Conservation (phyloP, 139 green algal genomes). For the Dunaliella primolecta region DNA sequence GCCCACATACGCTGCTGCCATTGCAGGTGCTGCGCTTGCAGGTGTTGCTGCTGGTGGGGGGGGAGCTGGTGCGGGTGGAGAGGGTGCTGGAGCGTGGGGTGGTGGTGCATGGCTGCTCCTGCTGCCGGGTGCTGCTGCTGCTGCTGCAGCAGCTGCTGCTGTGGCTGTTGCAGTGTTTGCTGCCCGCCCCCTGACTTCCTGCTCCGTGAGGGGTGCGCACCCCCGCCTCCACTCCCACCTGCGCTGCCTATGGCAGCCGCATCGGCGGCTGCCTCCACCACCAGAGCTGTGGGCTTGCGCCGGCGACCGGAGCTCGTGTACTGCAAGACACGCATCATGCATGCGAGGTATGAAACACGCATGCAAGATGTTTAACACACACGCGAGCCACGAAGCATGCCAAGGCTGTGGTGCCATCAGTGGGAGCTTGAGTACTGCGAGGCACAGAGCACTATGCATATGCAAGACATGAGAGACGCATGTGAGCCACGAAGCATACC, state of each 20-base stretch:
- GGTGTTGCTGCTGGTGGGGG: not conserved
- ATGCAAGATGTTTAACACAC: not conserved
- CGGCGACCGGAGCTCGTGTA: not conserved
- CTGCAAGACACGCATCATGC: too few species aligned
- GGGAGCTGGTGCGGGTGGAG: not conserved
- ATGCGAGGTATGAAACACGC: too few species aligned
- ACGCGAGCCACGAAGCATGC: not conserved
- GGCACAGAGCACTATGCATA: too few species aligned
- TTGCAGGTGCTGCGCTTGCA: not conserved
- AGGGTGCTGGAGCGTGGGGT: not conserved
- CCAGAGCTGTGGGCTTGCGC: not conserved
- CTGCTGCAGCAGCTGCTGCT: not conserved
- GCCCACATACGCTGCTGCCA: not conserved
- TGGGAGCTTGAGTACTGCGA: too few species aligned
- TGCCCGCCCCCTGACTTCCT: not conserved
- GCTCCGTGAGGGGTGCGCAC: not conserved
- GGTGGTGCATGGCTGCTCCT: not conserved
- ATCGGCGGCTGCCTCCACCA: not conserved
- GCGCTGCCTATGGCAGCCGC: not conserved
- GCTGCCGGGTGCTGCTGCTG: constrained; percentile 4
- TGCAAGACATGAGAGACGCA: too few species aligned
- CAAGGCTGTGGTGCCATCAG: not conserved
- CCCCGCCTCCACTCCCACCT: not conserved
- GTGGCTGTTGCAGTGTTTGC: not conserved
- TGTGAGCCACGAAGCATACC: too few species aligned